Evolutionary conservation across 495 filamentous ascomycete genomes (phyloP).

Genomic region (Xeromyces bisporus): DNA sequence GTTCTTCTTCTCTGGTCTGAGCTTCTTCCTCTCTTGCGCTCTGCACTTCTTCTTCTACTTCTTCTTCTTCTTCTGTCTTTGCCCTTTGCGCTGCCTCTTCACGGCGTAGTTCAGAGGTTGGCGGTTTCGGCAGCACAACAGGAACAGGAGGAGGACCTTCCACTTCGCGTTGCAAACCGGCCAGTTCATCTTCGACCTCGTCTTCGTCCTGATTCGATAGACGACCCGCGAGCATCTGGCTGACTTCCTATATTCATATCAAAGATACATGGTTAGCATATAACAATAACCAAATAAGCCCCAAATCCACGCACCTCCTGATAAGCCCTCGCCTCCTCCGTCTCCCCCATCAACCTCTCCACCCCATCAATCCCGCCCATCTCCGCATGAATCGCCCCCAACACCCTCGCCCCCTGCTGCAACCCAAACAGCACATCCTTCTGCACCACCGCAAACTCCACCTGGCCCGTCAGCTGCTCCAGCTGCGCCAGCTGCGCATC

Average conservation of each 20-base stretch:
- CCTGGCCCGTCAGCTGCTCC: conserved; percentile 62
- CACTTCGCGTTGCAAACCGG: conserved; percentile 55
- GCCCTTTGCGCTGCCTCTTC: conserved; percentile 15
- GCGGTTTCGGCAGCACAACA: conserved; percentile 41
- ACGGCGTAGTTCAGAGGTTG: conserved; percentile 25
- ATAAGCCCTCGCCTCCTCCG: conserved; percentile 71
- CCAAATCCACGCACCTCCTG: conserved; percentile 69
- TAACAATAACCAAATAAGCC: background rate
- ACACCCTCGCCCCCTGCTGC: conserved; percentile 76
- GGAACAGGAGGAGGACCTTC: too few species aligned
- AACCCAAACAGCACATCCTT: conserved; percentile 87
- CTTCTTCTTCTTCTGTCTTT: conserved; percentile 6
- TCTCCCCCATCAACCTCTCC: conserved; percentile 86
- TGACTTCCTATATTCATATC: conserved; percentile 74
- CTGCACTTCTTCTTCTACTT: conserved; percentile 11
- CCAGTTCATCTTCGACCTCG: conserved; percentile 91
- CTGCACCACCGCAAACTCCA: conserved; percentile 90
- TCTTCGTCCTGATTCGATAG: conserved; percentile 92
- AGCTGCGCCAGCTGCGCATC: conserved; percentile 79
- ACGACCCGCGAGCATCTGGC: conserved; percentile 69
- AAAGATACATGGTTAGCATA: too few species aligned
- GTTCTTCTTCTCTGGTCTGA: conserved; percentile 21
- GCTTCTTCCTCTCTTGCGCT: conserved; percentile 26
- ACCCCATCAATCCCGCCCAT: conserved; percentile 92
- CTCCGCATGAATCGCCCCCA: conserved; percentile 81